Evolutionary conservation across 139 green algal species (phyloP), one percentile per base, ranked within the genome.

Genomic region (Coelastrella sp.): DNA sequence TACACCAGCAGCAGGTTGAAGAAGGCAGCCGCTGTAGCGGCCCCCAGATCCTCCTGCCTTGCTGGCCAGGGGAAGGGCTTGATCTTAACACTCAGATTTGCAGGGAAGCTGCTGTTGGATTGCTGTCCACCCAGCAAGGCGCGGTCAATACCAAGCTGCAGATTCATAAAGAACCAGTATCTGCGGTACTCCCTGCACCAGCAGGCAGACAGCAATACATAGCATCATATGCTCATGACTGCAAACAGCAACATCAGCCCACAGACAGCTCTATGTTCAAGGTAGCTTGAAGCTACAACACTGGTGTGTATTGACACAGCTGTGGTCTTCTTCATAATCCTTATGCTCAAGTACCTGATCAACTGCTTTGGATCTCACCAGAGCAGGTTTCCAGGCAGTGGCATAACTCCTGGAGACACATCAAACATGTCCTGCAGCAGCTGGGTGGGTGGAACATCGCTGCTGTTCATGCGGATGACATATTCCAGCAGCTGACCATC

Each of bases 151-250:
- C 78, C 38, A 5, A 84, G 81, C 86, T 95, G 93, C 59, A 97
- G 78, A 85, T 97, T 97, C 63, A 88, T 11, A 32, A 95, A 95
- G 87, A 95, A 96, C 93, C 93, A 97, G 88, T 97, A 94, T 66
- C 85, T 81, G 79, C 75, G 64, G 51, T 66, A 80, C 53, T 81
- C 51, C 81, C 68, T 85, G 48, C 21, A 15, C 0, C 2, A 6
- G 57, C 57, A 71, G n/a, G 41, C 45, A 4, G 1, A 41, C 27
- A 45, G 27, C 63, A 71, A 71, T 1, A 45, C 2, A 41, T 3
- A 71, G 63, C 63, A 9, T 23, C 45, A n/a, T n/a, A n/a, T n/a
- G n/a, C n/a, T n/a, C n/a, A n/a, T n/a, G n/a, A n/a, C n/a, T n/a
- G n/a, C n/a, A n/a, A n/a, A n/a, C n/a, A n/a, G n/a, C n/a, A n/a